Percentiles rank a stretch among this genome's conserved stretches.
These are phyloP conservation scores for Tolypocladium tundrense DNA, from an alignment of 2,329 filamentous ascomycete species.

Conservation along the genomic window DNA sequence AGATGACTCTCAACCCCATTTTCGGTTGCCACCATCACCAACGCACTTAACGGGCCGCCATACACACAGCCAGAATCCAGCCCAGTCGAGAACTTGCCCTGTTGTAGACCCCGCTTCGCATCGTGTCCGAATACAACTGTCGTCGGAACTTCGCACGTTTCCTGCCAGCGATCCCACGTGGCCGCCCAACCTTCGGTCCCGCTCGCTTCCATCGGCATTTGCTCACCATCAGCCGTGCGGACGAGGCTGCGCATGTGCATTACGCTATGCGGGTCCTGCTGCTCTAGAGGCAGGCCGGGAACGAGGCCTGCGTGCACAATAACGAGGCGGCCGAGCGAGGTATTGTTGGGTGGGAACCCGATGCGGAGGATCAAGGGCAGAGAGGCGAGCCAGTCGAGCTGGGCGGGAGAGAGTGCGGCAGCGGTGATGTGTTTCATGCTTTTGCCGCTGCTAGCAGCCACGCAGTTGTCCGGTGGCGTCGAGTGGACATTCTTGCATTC, in stretches of 20 bases:
- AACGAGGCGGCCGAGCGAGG: conserved; percentile 19
- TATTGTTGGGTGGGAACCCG: background rate
- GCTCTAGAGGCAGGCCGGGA: conserved; percentile 55
- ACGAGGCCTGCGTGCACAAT: conserved; percentile 77
- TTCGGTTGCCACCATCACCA: no score
- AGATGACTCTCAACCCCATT: no score
- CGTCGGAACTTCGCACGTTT: conserved; percentile 19
- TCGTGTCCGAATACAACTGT: conserved; percentile 82
- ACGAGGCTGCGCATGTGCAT: conserved; percentile 84
- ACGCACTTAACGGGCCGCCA: conserved; percentile 26
- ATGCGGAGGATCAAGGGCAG: background rate
- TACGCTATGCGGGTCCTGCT: conserved; percentile 61
- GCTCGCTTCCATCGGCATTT: background rate
- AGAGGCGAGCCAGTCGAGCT: background rate
- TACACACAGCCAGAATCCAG: conserved; percentile 71
- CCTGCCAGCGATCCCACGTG: conserved; percentile 6
- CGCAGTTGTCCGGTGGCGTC: no score
- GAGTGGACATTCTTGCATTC: no score
- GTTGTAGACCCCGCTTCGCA: conserved; percentile 51
- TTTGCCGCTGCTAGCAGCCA: no score
- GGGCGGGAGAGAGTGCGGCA: background rate
- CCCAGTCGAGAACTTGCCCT: conserved; percentile 61
- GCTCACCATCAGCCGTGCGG: conserved; percentile 18
- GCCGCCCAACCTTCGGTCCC: conserved; percentile 7
- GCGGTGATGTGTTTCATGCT: background rate